phyloP scores from a whole-genome alignment of 2,329 filamentous ascomycete genomes.

The Aspergillus japonicus region DNA sequence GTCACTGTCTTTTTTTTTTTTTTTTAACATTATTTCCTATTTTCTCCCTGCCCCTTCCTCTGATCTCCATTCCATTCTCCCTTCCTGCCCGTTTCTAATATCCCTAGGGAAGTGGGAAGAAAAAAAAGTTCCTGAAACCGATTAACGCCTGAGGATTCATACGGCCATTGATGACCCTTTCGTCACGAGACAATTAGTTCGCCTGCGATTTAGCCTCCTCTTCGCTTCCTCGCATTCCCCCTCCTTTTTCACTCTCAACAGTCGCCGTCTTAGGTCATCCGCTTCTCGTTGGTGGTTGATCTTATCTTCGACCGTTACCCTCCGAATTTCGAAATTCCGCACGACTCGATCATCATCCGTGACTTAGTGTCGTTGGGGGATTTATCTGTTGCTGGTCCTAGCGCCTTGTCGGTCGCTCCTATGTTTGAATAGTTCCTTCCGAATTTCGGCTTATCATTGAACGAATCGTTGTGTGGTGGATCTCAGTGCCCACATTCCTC shows the following conservation, averaged over 20 bases:
- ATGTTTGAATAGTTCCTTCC: constrained; percentile 33
- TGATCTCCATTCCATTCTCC: constrained; percentile 15
- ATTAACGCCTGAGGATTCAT: constrained; percentile 14
- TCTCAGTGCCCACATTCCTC: constrained; percentile 34
- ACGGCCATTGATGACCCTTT: constrained; percentile 19
- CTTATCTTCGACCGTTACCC: constrained; percentile 13
- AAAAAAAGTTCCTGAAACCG: constrained; percentile 10
- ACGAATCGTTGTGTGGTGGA: constrained; percentile 30
- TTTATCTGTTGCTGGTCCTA: constrained; percentile 1
- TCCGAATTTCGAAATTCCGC: constrained; percentile 11
- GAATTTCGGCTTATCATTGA: constrained; percentile 21
- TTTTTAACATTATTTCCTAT: constrained; percentile 5
- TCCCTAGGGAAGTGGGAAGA: constrained; percentile 11
- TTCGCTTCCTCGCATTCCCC: constrained; percentile 10
- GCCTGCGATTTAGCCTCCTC: constrained; percentile 17
- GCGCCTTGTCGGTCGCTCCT: constrained; percentile 26
- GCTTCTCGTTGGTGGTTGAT: constrained; percentile 12
- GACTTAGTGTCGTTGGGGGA: constrained; percentile 4
- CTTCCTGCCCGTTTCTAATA: constrained; percentile 13
- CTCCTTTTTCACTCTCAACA: constrained; percentile 5
- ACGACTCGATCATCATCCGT: constrained; percentile 14
- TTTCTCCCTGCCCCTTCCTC: constrained; percentile 10
- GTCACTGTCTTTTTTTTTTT: constrained; percentile 11
- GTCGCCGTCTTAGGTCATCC: neutral
- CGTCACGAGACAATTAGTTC: constrained; percentile 22